Evolutionary conservation across 768 basidiomycete genomes (phyloP).

Genomic region (Leccinum pellstonianum): DNA sequence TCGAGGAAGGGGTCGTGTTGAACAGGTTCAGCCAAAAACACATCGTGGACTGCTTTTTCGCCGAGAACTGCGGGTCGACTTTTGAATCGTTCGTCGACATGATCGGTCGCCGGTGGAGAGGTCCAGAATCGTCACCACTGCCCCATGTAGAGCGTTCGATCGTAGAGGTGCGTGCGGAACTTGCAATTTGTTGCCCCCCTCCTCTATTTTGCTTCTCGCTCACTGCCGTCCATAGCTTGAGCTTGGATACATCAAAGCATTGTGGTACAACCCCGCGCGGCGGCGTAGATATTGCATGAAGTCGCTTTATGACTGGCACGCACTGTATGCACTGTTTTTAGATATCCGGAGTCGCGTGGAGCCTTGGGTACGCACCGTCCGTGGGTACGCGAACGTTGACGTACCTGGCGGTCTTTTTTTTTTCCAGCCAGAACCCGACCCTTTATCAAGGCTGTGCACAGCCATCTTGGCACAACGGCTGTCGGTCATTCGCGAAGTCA

Average conservation of each 20-base stretch:
- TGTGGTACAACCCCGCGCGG: slow-evolving; percentile 69
- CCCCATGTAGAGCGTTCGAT: slow-evolving; percentile 40
- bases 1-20: slow-evolving; percentile 53
- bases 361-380: slow-evolving; percentile 14
- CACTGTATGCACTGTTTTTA: slow-evolving; percentile 49
- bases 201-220: not conserved
- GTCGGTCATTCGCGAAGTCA: slow-evolving; percentile 59
- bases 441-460: slow-evolving; percentile 23
- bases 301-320: slow-evolving; percentile 64
- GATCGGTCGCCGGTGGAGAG: slow-evolving; percentile 40
- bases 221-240: slow-evolving; percentile 45
- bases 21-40: slow-evolving; percentile 50
- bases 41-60: slow-evolving; percentile 63
- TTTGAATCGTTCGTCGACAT: slow-evolving; percentile 47
- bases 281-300: slow-evolving; percentile 65
- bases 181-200: not conserved
- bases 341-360: slow-evolving; percentile 21
- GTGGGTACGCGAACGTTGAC: not conserved
- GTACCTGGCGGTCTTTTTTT: slow-evolving; percentile 6
- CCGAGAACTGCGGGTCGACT: slow-evolving; percentile 57
- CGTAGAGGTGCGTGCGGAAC: slow-evolving; percentile 30
- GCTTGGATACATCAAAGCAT: slow-evolving; percentile 54
- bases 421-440: slow-evolving; percentile 27
- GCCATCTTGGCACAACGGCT: slow-evolving; percentile 59
- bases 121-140: slow-evolving; percentile 38